phyloP scores from a whole-genome alignment of 1,284 basidiomycete species.

The Ceratobasidium sp. region DNA sequence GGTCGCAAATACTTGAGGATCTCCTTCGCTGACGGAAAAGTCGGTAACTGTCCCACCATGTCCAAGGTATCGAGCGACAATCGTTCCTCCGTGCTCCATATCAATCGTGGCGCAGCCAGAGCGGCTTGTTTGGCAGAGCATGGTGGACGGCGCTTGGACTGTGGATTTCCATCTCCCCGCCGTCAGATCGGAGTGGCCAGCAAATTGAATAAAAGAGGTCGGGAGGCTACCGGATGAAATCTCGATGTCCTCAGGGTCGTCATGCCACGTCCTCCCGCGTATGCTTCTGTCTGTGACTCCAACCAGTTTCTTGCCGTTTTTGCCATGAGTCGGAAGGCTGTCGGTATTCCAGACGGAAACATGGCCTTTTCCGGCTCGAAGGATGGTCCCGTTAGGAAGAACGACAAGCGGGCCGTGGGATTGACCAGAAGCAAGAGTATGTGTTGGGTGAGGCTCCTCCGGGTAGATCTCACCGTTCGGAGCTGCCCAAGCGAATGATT shows the following conservation, averaged over 20 bases:
- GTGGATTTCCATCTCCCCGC: background rate
- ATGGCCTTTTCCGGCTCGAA: slow-evolving; percentile 22
- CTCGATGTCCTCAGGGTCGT: slow-evolving; percentile 31
- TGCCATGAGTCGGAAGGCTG: slow-evolving; percentile 27
- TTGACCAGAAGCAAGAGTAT: slow-evolving; percentile 28
- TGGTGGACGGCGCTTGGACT: background rate
- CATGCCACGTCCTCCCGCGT: background rate
- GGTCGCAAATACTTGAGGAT: slow-evolving; percentile 24
- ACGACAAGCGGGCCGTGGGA: background rate
- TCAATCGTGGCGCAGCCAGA: slow-evolving; percentile 15
- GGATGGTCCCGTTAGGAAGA: slow-evolving; percentile 28
- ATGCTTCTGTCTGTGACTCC: slow-evolving; percentile 5
- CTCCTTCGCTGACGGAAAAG: background rate
- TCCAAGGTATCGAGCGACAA: slow-evolving; percentile 18
- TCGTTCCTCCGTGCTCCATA: slow-evolving; percentile 24
- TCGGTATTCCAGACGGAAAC: slow-evolving; percentile 24
- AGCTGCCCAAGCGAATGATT: slow-evolving; percentile 14
- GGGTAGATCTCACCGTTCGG: background rate
- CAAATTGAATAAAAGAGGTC: background rate
- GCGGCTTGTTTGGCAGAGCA: background rate
- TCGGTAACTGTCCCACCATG: slow-evolving; percentile 17
- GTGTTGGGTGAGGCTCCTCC: background rate
- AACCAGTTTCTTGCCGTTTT: background rate
- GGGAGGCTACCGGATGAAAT: slow-evolving; percentile 10
- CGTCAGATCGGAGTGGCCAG: slow-evolving; percentile 5